phyloP scores from a whole-genome alignment of 2,329 filamentous ascomycete species.

The Neonectria sp. region DNA sequence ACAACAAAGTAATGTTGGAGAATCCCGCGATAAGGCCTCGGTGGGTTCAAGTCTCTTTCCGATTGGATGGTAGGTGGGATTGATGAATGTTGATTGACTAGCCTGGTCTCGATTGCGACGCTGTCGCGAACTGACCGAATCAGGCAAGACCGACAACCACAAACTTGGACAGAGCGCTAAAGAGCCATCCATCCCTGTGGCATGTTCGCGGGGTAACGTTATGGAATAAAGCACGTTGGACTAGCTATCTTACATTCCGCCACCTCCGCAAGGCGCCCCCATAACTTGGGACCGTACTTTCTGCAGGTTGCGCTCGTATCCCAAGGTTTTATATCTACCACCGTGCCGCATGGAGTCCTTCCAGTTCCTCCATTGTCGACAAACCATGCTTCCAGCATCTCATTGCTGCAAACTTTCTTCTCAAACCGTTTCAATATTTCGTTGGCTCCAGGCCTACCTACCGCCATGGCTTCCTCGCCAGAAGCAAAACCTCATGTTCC shows the following conservation, averaged over 20 bases:
- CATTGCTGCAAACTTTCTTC: not conserved
- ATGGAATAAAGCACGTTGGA: not conserved
- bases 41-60: too few relatives aligned
- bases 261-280: not conserved
- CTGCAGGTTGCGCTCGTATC: not conserved
- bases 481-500: not conserved
- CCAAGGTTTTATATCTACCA: not conserved
- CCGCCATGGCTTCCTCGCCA: not conserved
- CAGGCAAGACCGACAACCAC: not conserved
- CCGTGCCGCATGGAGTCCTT: not conserved
- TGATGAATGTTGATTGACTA: not conserved
- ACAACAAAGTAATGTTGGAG: too few relatives aligned
- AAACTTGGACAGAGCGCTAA: too few relatives aligned
- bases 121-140: not conserved
- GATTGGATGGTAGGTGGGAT: too few relatives aligned
- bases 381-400: too few relatives aligned
- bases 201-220: not conserved
- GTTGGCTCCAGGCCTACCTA: not conserved
- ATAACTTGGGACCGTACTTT: not conserved
- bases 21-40: too few relatives aligned
- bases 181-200: not conserved
- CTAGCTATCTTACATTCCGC: not conserved
- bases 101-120: not conserved
- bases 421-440: not conserved
- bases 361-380: not conserved